Conservation (phyloP, 495 filamentous ascomycete species). For the Talaromyces nanjingensis region DNA sequence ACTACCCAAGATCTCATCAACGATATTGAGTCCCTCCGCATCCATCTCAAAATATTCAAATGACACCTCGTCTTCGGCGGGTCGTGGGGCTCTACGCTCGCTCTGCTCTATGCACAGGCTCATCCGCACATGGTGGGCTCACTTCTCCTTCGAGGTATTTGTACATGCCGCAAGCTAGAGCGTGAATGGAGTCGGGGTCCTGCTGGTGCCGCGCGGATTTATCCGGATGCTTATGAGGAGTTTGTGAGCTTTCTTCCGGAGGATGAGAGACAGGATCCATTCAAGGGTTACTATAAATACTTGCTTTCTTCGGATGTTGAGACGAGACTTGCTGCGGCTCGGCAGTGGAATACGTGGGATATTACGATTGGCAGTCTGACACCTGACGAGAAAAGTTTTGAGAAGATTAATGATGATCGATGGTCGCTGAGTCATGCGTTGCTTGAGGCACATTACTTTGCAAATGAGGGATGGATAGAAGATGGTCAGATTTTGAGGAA, state of each 20-base stretch:
- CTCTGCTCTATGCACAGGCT: slow-evolving; percentile 34
- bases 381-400: slow-evolving; percentile 17
- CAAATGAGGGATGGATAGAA: slow-evolving; percentile 30
- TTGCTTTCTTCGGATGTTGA: slow-evolving; percentile 13
- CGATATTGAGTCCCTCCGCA: slow-evolving; percentile 35
- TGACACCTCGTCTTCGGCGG: slow-evolving; percentile 44
- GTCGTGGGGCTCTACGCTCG: slow-evolving; percentile 38
- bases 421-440: slow-evolving; percentile 30
- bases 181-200: slow-evolving; percentile 18
- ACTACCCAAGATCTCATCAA: slow-evolving; percentile 33
- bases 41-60: slow-evolving; percentile 32
- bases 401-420: slow-evolving; percentile 16
- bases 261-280: slow-evolving; percentile 23
- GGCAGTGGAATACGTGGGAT: slow-evolving; percentile 32
- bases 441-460: slow-evolving; percentile 32
- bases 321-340: slow-evolving; percentile 11
- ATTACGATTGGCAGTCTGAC: slow-evolving; percentile 22
- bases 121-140: slow-evolving; percentile 28
- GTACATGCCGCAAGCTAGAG: slow-evolving; percentile 26
- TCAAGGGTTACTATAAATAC: slow-evolving; percentile 27
- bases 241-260: slow-evolving; percentile 26
- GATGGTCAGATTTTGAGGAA: slow-evolving; percentile 27
- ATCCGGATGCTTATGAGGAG: slow-evolving; percentile 32
- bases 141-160: slow-evolving; percentile 33
- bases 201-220: slow-evolving; percentile 23